Base-by-base conservation (phyloP, 208 protist species). In the Tritrichomonas musculus region DNA sequence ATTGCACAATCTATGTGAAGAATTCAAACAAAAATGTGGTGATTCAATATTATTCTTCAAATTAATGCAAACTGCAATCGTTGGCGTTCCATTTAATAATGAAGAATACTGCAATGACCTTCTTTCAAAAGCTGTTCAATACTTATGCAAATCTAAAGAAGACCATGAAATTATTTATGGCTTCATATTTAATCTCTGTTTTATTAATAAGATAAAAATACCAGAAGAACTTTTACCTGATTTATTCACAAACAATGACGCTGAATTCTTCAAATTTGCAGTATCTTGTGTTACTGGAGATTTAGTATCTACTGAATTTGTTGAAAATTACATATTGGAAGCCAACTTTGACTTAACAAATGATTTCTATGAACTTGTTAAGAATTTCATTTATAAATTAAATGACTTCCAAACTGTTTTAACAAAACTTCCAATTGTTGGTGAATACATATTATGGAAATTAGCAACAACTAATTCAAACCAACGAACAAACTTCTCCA, bases 361-460 rank as follows among this genome's bases (percentile, higher is more conserved):
- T 5, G 27, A 57, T 36, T 88, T 88, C 47, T 39, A 39, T 20
- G 77, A 88, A 22, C 27, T 88, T 30, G 8, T 39, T 8, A 69
- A 69, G 30, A 25, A 13, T n/a, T 69, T 69, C 27, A 69, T 69
- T n/a, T 69, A 8, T 17, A 69, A 69, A n/a, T 5, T 69, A 8
- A 69, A 69, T 69, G 3, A 69, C 5, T 69, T n/a, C 27, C 5
- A 8, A n/a, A n/a, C 3, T 33, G n/a, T 1, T 30, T 14, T 88
- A 27, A 88, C 13, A 57, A 39, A 30, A 39, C 1, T 88, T 20
- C 77, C 77, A 36, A 57, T 88, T 9, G n/a, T 57, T 39, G 1
- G 27, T 27, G 77, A 88, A 33, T 9, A 88, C n/a, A 60, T 88
- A 14, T 49, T 88, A 20, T 88, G 77, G 77, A 88, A 88, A 57